Percentiles rank a stretch among this genome's conserved stretches.
Evolutionary conservation across 2,329 filamentous ascomycete species (phyloP).

Genomic region (Xylariomycetidae sp.): DNA sequence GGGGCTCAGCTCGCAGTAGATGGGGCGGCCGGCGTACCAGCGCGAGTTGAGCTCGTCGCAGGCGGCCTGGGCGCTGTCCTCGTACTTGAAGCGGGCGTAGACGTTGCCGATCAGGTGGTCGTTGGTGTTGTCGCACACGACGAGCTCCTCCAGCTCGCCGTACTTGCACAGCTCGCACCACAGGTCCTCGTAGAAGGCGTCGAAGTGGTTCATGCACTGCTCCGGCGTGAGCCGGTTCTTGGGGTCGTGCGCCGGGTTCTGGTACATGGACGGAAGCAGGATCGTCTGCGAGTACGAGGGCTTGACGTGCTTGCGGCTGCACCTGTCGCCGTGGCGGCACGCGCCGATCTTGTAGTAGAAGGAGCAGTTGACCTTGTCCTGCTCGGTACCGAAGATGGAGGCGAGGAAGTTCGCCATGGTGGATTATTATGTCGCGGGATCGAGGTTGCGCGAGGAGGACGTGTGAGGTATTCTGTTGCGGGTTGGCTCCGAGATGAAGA

Average conservation of each 20-base stretch:
- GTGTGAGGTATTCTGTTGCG: too few species aligned
- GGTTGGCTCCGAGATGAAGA: too few species aligned
- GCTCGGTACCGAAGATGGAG: conserved; percentile 98
- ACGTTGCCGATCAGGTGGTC: conserved; percentile 99
- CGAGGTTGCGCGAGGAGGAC: too few species aligned
- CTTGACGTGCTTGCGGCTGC: conserved; percentile 98
- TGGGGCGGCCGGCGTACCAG: conserved; percentile 95
- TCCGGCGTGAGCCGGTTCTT: conserved; percentile 95
- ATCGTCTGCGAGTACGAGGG: conserved; percentile 97
- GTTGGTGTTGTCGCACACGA: conserved; percentile 99
- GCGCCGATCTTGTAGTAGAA: conserved; percentile 99
- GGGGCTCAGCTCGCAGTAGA: conserved; percentile 95
- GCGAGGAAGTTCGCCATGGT: conserved; percentile 95
- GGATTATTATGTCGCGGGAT: not conserved
- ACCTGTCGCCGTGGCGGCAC: conserved; percentile 96
- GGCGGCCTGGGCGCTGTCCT: conserved; percentile 88
- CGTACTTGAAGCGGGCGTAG: conserved; percentile 99
- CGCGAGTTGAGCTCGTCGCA: conserved; percentile 91
- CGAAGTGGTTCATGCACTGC: conserved; percentile 98
- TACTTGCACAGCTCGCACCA: conserved; percentile 99
- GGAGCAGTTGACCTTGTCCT: conserved; percentile 99
- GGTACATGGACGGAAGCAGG: conserved; percentile 96
- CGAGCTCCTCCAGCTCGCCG: conserved; percentile 93
- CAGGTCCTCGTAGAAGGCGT: conserved; percentile 99
- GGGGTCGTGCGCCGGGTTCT: conserved; percentile 95